Evolutionary conservation across 805 yeast species (phyloP), one percentile per base, ranked within the genome.

Genomic region (Saturnispora gosingensis): DNA sequence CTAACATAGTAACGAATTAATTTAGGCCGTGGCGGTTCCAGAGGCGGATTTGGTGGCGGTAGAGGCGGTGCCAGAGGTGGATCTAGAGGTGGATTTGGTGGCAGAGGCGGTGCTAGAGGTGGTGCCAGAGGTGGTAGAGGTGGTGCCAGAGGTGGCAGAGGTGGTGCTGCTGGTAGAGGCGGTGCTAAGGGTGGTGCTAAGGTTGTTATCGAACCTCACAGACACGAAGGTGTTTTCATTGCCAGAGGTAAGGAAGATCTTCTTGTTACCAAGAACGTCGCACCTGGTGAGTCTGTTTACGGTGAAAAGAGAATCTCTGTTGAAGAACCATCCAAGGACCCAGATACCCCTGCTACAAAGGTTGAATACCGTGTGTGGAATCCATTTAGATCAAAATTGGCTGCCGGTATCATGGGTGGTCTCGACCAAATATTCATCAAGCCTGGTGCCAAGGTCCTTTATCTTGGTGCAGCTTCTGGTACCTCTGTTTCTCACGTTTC

Each of bases 401-500:
- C 99, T 70, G 99, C 99, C 57, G 99, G 99, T 86, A 88, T 93
- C 61, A 87, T 93, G 88, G 99, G 99, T 76, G 99, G 99, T 85
- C 75, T 93, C 62, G 99, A 91, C 70, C 97, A 93, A 76, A 75
- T 93, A 63, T 95, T 89, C 78, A 86, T 93, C 73, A 95, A 87
- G 53, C 99, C 99, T 67, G 99, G 99, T 68, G 88, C 87, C 77
- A 93, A 93, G 78, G 98, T 93, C 50, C 78, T 93, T 58, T 93
- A 93, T 73, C 75, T 93, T 66, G 99, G 99, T 81, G 99, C 99
- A 66, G 99, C 99, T 63, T 88, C 97, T 52, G 99, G 99, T 79
- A 93, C 99, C 50, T 90, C 98, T 52, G 99, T 93, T 54, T 88
- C 97, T 49, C 99, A 93, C 73, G 99, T 93, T 67, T 79, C 98